These are phyloP conservation scores for Nakataea oryzae DNA, from an alignment of 2,329 filamentous ascomycete species.

Conservation along the genomic window DNA sequence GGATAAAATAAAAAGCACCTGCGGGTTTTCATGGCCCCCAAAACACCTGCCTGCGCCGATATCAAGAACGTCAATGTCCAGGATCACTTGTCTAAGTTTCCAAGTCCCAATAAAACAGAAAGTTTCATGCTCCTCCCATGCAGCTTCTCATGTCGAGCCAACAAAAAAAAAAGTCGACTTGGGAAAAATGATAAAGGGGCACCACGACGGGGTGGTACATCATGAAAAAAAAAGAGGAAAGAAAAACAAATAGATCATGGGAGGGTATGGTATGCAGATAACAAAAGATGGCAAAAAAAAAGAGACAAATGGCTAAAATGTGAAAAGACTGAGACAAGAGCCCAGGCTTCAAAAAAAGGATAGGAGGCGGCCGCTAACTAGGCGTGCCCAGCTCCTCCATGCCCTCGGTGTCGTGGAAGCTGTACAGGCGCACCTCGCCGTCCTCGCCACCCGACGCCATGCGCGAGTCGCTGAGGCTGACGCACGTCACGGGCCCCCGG, in stretches of 20 bases:
- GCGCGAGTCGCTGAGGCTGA: constrained; percentile 79
- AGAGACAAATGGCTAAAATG: background rate
- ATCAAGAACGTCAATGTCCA: too few relatives aligned
- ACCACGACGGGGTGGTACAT: too few relatives aligned
- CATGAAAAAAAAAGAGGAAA: background rate
- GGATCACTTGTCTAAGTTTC: too few relatives aligned
- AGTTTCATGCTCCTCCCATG: too few relatives aligned
- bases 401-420: constrained; percentile 46
- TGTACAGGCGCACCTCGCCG: constrained; percentile 78
- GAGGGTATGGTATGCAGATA: background rate
- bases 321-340: constrained; percentile 2
- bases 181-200: too few relatives aligned
- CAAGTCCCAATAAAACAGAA: too few relatives aligned
- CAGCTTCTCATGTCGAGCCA: too few relatives aligned
- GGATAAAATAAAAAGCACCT: too few relatives aligned
- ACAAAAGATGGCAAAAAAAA: background rate
- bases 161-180: too few relatives aligned
- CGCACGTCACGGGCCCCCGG: constrained; percentile 82
- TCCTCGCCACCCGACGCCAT: constrained; percentile 92
- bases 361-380: constrained; percentile 23
- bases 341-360: constrained; percentile 5
- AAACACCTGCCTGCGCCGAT: too few relatives aligned
- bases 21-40: too few relatives aligned
- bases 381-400: constrained; percentile 40
- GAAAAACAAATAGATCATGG: background rate